Percentiles rank a stretch among this genome's conserved stretches.
Conservation (phyloP, 2,329 filamentous ascomycete genomes). For the Beauveria scarabaeidicola region DNA sequence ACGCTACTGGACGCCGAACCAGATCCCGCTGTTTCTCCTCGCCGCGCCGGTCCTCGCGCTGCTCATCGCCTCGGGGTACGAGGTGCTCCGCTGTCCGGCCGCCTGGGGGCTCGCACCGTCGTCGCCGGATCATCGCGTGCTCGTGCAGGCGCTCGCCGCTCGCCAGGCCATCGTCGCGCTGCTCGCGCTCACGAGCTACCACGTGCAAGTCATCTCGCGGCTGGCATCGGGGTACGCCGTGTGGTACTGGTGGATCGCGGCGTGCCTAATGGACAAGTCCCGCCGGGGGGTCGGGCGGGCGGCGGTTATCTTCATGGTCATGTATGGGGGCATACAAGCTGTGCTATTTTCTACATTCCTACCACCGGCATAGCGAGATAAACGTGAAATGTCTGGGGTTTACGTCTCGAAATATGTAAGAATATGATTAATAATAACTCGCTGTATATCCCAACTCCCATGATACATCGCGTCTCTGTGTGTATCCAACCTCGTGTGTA, state of each 20-base stretch:
- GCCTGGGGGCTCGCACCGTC: not conserved
- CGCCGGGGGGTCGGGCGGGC: conserved; percentile 24
- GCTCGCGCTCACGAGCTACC: conserved; percentile 70
- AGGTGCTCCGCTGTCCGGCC: conserved; percentile 22
- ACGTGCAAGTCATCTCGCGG: conserved; percentile 89
- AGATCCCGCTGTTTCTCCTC: conserved; percentile 79
- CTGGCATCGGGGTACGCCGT: conserved; percentile 81
- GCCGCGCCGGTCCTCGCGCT: conserved; percentile 69
- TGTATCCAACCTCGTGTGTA: not conserved
- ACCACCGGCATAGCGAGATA: conserved; percentile 60
- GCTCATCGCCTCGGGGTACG: conserved; percentile 47
- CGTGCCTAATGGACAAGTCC: conserved; percentile 29
- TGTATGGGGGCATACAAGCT: conserved; percentile 78
- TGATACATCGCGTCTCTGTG: not conserved
- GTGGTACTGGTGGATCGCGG: conserved; percentile 79
- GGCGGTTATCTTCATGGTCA: conserved; percentile 59
- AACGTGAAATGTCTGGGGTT: not conserved
- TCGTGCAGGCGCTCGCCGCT: conserved; percentile 54
- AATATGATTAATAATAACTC: conserved; percentile 3
- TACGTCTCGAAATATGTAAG: not conserved
- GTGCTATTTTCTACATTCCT: conserved; percentile 83
- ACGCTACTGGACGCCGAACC: conserved; percentile 80
- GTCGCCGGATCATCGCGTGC: conserved; percentile 15
- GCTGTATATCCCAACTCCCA: conserved; percentile 3
- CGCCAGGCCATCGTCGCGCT: conserved; percentile 64